Base-by-base conservation (phyloP, 2,329 filamentous ascomycete genomes). In the Chrysosporium keratinophilum region DNA sequence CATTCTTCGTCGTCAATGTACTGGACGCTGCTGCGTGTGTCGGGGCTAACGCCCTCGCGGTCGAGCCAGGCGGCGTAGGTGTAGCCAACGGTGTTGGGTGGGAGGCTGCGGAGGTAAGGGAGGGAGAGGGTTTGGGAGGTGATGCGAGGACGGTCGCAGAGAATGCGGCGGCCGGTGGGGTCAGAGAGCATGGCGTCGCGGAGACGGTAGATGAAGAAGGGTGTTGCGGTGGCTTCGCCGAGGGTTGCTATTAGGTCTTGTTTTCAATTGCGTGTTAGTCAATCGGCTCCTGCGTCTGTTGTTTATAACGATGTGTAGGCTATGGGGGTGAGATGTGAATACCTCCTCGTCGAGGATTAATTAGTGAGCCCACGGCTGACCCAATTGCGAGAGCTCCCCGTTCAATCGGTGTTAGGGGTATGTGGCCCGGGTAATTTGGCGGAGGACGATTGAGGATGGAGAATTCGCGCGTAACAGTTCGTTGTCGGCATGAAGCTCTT, bases 1-100 rank as follows among this genome's bases (percentile, higher is more conserved):
- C 90, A 95, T 71, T 98, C 93, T 62, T 86, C 84, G 66, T 97
- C 84, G 69, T 97, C 90, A 58, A 98, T 89, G 73, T 95, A 97
- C 50, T 87, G 82, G 40, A 98, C 93, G 1, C 71, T 68, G 40
- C 84, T 76, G 44, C 93, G 82, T 5, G 91, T 95, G 69, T 98
- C 93, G 0, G 93, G 93, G 7, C 87, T 87, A 12, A 98, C 91
- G 57, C 88, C 87, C 70, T 98, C 93, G 44, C 87, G 81, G 70
- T 96, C 89, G n/a, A 97, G 78, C 91, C 93, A 98, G 51, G 76
- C 78, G 7, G 84, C 87, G 71, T 97, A 98, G 49, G 85, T 83
- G 44, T 81, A 79, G 20, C 93, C 93, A 9, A 98, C 82, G 1
- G 81, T 85, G 65, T 84, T 85, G 10, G 76, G 68, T 1, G 88